Conservation (phyloP, 2,329 filamentous ascomycete genomes). For the Bipolaris victoriae region DNA sequence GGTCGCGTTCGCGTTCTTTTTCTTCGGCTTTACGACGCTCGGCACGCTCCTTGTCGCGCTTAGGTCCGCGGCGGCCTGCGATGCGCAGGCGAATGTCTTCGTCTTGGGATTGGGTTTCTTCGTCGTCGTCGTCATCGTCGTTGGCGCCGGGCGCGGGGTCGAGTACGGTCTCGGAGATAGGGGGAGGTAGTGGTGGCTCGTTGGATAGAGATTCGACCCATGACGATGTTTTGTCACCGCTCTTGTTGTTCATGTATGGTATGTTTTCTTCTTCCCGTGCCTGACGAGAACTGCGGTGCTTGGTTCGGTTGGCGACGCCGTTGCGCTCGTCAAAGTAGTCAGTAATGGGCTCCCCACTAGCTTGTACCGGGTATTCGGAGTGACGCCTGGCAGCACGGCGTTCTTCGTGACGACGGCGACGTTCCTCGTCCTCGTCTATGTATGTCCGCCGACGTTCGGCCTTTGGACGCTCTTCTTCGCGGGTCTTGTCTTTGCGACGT, state of each 20-base stretch:
- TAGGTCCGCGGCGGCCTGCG: slow-evolving; percentile 35
- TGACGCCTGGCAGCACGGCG: slow-evolving; percentile 49
- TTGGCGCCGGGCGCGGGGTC: slow-evolving; percentile 45
- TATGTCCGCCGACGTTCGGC: slow-evolving; percentile 46
- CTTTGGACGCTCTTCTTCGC: slow-evolving; percentile 38
- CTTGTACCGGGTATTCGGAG: slow-evolving; percentile 39
- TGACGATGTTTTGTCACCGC: slow-evolving; percentile 57
- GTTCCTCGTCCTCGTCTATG: slow-evolving; percentile 46
- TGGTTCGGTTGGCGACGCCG: slow-evolving; percentile 25
- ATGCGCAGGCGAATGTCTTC: slow-evolving; percentile 49
- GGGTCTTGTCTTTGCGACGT: slow-evolving; percentile 45
- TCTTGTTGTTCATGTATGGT: slow-evolving; percentile 46
- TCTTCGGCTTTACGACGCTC: slow-evolving; percentile 38
- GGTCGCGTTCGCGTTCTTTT: slow-evolving; percentile 35
- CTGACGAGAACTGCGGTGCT: slow-evolving; percentile 38
- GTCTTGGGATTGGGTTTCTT: slow-evolving; percentile 47
- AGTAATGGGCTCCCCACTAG: slow-evolving; percentile 46
- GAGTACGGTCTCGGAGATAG: slow-evolving; percentile 55
- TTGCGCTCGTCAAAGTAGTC: slow-evolving; percentile 57
- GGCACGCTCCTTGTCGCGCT: slow-evolving; percentile 39
- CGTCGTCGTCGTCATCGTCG: slow-evolving; percentile 43
- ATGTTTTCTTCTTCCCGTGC: slow-evolving; percentile 40
- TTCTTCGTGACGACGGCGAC: slow-evolving; percentile 53
- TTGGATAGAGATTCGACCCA: slow-evolving; percentile 57
- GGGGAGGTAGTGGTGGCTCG: slow-evolving; percentile 55